Evolutionary conservation across 2,329 filamentous ascomycete genomes (phyloP), one percentile per base, ranked within the genome.

Genomic region (Nemania sp.): DNA sequence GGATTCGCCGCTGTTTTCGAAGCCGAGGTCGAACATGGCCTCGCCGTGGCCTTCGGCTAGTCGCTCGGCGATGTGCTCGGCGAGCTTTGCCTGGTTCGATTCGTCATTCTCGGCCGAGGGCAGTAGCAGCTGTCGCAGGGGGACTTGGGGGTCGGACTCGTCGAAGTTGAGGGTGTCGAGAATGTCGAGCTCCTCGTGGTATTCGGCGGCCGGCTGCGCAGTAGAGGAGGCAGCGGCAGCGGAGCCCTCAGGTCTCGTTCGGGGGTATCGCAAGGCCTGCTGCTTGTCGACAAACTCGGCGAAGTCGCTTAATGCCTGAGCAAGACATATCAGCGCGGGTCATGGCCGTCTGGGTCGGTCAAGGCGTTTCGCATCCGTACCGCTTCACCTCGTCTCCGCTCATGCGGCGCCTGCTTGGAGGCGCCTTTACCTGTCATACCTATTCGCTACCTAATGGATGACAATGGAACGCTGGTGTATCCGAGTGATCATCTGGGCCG

Each of bases 261-360:
- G 73, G 1, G 84, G 84, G 68, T 86, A 88, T 58, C 90, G 88
- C 51, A 88, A 77, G 13, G 88, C 87, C 76, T 98, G 95, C 75
- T 98, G 93, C 74, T 92, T 90, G 76, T 98, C 92, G 67, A 97
- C 95, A 72, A 97, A 98, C 72, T 99, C 95, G 75, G 93, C 92
- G 74, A 99, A 99, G 70, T 98, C 95, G 79, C 90, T 95, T 57
- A 99, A 83, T 12, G 94, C 93, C 83, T 84, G 51, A 0, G 49
- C 25, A 46, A 40, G 37, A 37, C 18, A 25, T 59, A 47, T 54
- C 48, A 40, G 50, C 43, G 54, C 48, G 17, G 32, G 25, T 13
- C 17, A 15, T 51, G 20, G 17, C 46, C 20, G 15, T 2, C 7
- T 46, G 11, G 34, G 40, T 13, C 34, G 17, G 39, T 21, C 15